A percentile compares a stretch with the other conserved stretches of the same genome.
phyloP scores from a whole-genome alignment of 2,329 filamentous ascomycete genomes.

The Verticillium klebahnii region DNA sequence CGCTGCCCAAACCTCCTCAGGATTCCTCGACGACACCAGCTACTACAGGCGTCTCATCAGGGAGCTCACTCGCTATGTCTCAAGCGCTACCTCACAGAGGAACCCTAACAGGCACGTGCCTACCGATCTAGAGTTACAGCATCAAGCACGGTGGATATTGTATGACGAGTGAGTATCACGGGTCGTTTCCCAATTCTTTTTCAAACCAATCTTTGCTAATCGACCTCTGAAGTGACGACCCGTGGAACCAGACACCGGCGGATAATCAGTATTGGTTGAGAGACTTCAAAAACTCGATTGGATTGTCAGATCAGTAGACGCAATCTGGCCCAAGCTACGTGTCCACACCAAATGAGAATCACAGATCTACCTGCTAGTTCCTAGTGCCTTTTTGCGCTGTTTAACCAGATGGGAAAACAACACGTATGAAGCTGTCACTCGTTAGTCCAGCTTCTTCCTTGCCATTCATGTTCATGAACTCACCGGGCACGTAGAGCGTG shows the following conservation, averaged over 20 bases:
- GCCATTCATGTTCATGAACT: constrained; percentile 21
- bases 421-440: constrained; percentile 62
- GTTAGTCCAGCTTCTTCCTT: background rate
- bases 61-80: constrained; percentile 49
- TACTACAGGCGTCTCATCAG: constrained; percentile 53
- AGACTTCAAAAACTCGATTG: constrained; percentile 5
- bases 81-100: constrained; percentile 50
- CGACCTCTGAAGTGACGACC: constrained; percentile 24
- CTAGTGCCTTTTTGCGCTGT: constrained; percentile 76
- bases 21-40: constrained; percentile 56
- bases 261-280: constrained; percentile 7
- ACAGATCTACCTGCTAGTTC: constrained; percentile 22
- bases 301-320: no score
- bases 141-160: constrained; percentile 58
- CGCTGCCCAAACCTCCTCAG: background rate
- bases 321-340: no score
- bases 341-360: no score
- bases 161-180: constrained; percentile 51
- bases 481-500: constrained; percentile 75
- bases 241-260: constrained; percentile 12
- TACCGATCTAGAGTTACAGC: constrained; percentile 57
- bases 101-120: constrained; percentile 57
- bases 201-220: constrained; percentile 10
- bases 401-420: constrained; percentile 93
- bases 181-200: no score